Percentiles rank a stretch among this genome's conserved stretches.
Conservation (phyloP, 768 basidiomycete genomes). For the Kwoniella dejecticola region DNA sequence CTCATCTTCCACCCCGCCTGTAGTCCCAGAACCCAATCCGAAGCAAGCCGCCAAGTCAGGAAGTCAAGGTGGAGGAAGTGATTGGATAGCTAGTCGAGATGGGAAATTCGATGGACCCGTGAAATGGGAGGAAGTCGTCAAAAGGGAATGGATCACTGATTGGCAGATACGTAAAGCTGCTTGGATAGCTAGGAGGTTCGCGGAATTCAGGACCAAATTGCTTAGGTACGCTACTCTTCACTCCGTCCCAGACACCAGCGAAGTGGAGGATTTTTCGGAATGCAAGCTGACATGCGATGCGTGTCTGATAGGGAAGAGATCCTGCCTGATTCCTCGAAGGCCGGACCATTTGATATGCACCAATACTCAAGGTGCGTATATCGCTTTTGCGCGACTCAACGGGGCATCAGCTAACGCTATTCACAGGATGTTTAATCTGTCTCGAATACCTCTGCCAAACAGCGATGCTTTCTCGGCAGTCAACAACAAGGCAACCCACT, state of each 20-base stretch:
- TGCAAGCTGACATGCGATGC: conserved; percentile 3
- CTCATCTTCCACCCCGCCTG: background rate
- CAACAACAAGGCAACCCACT: conserved; percentile 60
- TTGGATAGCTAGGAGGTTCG: conserved; percentile 62
- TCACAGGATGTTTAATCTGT: conserved; percentile 67
- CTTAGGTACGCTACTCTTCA: conserved; percentile 69
- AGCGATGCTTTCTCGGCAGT: conserved; percentile 67
- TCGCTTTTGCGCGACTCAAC: background rate
- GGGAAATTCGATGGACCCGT: conserved; percentile 3
- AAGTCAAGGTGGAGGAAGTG: conserved; percentile 34
- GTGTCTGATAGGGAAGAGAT: conserved; percentile 64
- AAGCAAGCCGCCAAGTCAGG: conserved; percentile 7
- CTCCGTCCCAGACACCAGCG: no score
- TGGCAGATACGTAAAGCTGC: conserved; percentile 87
- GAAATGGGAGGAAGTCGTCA: conserved; percentile 29
- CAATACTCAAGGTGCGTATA: conserved; percentile 56
- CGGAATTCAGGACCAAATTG: conserved; percentile 57
- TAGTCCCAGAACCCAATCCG: conserved; percentile 29
- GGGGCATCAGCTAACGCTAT: background rate
- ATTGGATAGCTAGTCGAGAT: conserved; percentile 30
- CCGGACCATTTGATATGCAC: conserved; percentile 63
- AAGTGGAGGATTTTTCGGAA: conserved; percentile 3
- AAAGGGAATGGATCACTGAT: conserved; percentile 60
- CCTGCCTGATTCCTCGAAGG: conserved; percentile 70
- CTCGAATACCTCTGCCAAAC: conserved; percentile 68